These are phyloP conservation scores for Prinsepia uniflora DNA, from an alignment of 306 rosid species.

Conservation along the genomic window DNA sequence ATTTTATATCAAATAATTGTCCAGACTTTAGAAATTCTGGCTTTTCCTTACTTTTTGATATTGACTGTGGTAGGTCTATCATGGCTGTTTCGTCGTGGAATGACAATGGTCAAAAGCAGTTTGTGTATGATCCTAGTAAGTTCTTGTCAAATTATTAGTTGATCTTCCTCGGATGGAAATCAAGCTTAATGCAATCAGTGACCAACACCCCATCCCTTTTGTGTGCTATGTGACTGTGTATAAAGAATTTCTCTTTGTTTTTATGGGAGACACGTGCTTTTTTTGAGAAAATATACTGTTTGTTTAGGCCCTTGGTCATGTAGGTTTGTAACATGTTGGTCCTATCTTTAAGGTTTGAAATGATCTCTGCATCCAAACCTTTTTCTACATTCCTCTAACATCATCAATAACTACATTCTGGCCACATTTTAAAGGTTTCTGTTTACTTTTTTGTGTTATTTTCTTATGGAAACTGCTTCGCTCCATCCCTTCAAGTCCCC, in stretches of 20 bases:
- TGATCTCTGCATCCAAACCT: not conserved
- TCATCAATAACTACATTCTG: not conserved
- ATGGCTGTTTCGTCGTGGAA: conserved; percentile 99
- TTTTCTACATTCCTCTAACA: not conserved
- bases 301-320: conserved; percentile 1
- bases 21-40: conserved; percentile 5
- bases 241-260: not conserved
- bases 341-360: not conserved
- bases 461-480: too few species aligned
- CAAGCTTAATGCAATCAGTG: not conserved
- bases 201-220: not conserved
- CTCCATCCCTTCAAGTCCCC: not conserved
- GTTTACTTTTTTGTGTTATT: too few species aligned
- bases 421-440: not conserved
- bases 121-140: conserved; percentile 90
- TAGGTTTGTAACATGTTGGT: not conserved
- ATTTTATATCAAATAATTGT: not conserved
- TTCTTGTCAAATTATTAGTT: conserved; percentile 21
- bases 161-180: conserved; percentile 8
- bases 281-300: not conserved
- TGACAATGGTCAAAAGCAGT: conserved; percentile 97
- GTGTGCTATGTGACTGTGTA: not conserved
- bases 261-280: not conserved
- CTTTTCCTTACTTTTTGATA: conserved; percentile 17
- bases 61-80: conserved; percentile 56